A percentile compares a stretch with the other conserved stretches of the same genome.
Conservation (phyloP, 1,139 yeast species). For the Wickerhamomyces sp. region DNA sequence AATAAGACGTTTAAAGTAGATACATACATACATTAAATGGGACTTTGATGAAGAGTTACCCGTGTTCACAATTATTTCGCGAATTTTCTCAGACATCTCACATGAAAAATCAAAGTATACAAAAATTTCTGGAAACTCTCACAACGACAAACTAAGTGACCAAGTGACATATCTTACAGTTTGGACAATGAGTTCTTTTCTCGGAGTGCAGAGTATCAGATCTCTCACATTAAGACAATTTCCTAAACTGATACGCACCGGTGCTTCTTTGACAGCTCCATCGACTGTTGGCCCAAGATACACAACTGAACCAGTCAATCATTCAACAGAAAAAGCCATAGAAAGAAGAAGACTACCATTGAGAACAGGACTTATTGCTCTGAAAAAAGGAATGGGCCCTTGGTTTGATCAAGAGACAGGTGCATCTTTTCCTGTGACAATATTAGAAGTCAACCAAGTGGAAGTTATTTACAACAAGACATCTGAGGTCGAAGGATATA, state of each 20-base stretch:
- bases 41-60: too few relatives aligned
- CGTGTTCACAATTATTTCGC: too few relatives aligned
- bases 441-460: slow-evolving; percentile 79
- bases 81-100: too few relatives aligned
- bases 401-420: slow-evolving; percentile 69
- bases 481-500: slow-evolving; percentile 65
- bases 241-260: slow-evolving; percentile 24
- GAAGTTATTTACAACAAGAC: slow-evolving; percentile 81
- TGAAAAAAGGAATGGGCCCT: slow-evolving; percentile 88
- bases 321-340: slow-evolving; percentile 54
- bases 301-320: slow-evolving; percentile 31
- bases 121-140: too few relatives aligned
- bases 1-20: not conserved
- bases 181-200: slow-evolving; percentile 15
- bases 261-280: slow-evolving; percentile 48
- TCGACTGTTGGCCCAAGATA: slow-evolving; percentile 18
- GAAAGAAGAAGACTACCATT: slow-evolving; percentile 61
- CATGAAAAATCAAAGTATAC: too few relatives aligned
- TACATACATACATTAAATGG: not conserved
- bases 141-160: too few relatives aligned
- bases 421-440: slow-evolving; percentile 73
- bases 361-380: slow-evolving; percentile 81
- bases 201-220: slow-evolving; percentile 12
- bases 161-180: too few relatives aligned
- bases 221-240: slow-evolving; percentile 9